Conservation (phyloP, 495 filamentous ascomycete genomes). For the Xylaria telfairii region DNA sequence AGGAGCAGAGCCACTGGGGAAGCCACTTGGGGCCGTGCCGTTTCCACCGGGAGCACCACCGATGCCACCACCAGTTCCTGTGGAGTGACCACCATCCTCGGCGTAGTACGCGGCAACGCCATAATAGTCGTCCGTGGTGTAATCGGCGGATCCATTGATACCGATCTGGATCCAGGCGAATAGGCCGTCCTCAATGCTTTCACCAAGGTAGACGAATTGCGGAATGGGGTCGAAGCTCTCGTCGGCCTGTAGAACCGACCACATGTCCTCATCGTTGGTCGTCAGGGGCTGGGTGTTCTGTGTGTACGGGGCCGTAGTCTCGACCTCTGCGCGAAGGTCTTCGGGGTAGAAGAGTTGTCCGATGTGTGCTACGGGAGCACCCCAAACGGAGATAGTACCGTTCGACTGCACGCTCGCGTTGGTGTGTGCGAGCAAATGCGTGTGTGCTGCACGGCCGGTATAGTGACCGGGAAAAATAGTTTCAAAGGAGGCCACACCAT, state of each 20-base stretch:
- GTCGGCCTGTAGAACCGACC: constrained; percentile 52
- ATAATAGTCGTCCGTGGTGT: constrained; percentile 36
- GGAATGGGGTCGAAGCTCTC: constrained; percentile 60
- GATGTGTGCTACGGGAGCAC: constrained; percentile 57
- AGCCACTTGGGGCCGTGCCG: constrained; percentile 5
- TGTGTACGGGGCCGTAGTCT: constrained; percentile 60
- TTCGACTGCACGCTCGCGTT: constrained; percentile 56
- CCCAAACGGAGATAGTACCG: constrained; percentile 56
- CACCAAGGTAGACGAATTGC: constrained; percentile 61
- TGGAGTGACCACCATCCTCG: constrained; percentile 24
- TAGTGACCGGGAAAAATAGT: constrained; percentile 69
- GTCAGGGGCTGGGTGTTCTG: constrained; percentile 60
- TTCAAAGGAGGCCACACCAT: constrained; percentile 61
- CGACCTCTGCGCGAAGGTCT: constrained; percentile 60
- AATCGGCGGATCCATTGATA: constrained; percentile 45
- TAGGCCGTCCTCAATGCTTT: constrained; percentile 55
- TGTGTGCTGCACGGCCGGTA: constrained; percentile 60
- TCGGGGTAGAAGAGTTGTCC: constrained; percentile 71
- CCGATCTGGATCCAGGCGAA: constrained; percentile 59
- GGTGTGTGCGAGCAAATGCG: constrained; percentile 59
- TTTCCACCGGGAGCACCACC: constrained; percentile 36
- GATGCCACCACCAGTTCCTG: constrained; percentile 14
- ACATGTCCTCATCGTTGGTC: constrained; percentile 55
- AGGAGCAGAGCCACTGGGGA: constrained; percentile 4
- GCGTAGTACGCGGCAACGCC: constrained; percentile 20